A percentile compares a stretch with the other conserved stretches of the same genome.
These are phyloP conservation scores for Colletotrichum tanaceti DNA, from an alignment of 2,329 filamentous ascomycete genomes.

Conservation along the genomic window DNA sequence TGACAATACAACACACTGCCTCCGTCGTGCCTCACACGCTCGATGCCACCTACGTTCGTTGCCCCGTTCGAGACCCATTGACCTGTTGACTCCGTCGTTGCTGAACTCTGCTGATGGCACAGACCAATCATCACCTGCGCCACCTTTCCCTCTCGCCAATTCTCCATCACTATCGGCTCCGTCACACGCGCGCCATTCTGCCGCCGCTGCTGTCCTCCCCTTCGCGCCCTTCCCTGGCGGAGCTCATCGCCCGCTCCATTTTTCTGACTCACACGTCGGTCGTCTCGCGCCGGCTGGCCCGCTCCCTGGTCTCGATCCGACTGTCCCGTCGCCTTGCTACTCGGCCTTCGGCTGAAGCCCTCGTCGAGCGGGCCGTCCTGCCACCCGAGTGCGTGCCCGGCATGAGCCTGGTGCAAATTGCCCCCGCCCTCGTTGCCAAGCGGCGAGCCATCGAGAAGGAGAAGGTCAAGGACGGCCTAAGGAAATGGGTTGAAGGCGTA, in stretches of 20 bases:
- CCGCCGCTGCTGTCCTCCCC: conserved; percentile 67
- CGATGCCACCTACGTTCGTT: conserved; percentile 4
- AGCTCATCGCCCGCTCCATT: conserved; percentile 73
- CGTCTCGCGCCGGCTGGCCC: conserved; percentile 71
- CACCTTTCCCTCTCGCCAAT: conserved; percentile 72
- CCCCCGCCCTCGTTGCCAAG: conserved; percentile 71
- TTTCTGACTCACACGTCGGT: conserved; percentile 75
- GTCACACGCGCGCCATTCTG: conserved; percentile 65
- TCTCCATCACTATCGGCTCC: conserved; percentile 72
- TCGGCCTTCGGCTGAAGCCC: conserved; percentile 68
- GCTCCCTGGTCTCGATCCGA: conserved; percentile 73
- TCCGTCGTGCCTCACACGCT: neutral
- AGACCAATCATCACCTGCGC: conserved; percentile 73
- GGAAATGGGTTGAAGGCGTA: conserved; percentile 72
- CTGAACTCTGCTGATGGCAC: conserved; percentile 38
- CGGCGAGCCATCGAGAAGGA: conserved; percentile 74
- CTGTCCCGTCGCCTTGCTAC: conserved; percentile 70
- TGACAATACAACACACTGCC: neutral
- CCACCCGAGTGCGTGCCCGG: conserved; percentile 71
- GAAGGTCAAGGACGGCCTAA: conserved; percentile 73
- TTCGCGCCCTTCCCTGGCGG: conserved; percentile 67
- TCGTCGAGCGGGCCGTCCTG: conserved; percentile 73
- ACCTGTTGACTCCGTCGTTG: conserved; percentile 13
- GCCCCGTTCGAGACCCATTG: conserved; percentile 8
- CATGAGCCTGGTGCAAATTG: conserved; percentile 56